Percentiles rank a stretch among this genome's conserved stretches.
Conservation (phyloP, 345 rosid genomes). For the Eucalyptus brandiana region DNA sequence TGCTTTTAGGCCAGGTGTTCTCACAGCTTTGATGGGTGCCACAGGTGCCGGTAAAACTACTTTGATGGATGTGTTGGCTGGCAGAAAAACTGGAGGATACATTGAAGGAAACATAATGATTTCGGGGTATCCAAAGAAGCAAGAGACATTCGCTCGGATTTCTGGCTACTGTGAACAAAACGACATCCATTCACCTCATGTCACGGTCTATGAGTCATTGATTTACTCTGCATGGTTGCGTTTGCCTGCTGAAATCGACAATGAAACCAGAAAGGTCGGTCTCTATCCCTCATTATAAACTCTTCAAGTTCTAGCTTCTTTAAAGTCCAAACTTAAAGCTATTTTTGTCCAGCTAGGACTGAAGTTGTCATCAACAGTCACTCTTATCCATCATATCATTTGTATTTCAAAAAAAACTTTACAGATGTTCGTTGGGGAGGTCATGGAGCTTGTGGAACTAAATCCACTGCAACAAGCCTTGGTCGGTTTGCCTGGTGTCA, state of each 20-base stretch:
- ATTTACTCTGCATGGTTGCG: slow-evolving; percentile 53
- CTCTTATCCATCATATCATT: not conserved
- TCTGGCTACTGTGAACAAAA: slow-evolving; percentile 53
- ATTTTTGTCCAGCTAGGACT: not conserved
- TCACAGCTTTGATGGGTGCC: slow-evolving; percentile 49
- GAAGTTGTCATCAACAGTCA: not conserved
- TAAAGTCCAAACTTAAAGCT: not conserved
- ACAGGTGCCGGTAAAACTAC: slow-evolving; percentile 59
- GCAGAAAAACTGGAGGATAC: slow-evolving; percentile 48
- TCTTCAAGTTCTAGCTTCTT: not conserved
- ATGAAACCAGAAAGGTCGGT: slow-evolving; percentile 26
- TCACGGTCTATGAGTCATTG: slow-evolving; percentile 41
- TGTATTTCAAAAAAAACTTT: not conserved
- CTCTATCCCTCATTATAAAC: not conserved
- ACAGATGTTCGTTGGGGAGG: slow-evolving; percentile 82
- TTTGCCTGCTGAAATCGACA: slow-evolving; percentile 16
- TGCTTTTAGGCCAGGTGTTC: slow-evolving; percentile 46
- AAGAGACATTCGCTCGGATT: slow-evolving; percentile 49
- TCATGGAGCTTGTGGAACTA: slow-evolving; percentile 87
- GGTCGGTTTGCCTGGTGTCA: slow-evolving; percentile 84
- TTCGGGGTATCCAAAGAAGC: slow-evolving; percentile 46
- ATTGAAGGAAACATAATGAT: slow-evolving; percentile 24
- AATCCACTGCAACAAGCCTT: slow-evolving; percentile 40
- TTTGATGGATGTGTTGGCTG: slow-evolving; percentile 47
- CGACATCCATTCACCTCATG: slow-evolving; percentile 47